Conservation (phyloP, 805 yeast genomes). For the Kuraishia piskuri region DNA sequence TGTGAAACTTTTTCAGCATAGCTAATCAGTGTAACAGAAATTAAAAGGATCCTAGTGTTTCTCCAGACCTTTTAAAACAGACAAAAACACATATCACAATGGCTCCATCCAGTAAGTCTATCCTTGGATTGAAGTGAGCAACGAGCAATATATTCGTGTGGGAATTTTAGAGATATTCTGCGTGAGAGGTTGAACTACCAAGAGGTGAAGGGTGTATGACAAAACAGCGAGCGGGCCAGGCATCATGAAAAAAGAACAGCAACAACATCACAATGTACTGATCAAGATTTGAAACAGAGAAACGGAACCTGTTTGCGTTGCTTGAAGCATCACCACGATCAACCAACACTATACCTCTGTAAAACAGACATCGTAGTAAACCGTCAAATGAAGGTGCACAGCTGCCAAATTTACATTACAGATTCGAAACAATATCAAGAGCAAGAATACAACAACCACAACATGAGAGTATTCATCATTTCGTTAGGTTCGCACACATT, state of each 20-base stretch:
- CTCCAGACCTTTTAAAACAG: not conserved
- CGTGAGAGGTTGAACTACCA: not conserved
- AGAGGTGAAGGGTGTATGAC: not conserved
- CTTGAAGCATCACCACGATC: too few species aligned
- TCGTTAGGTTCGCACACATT: too few species aligned
- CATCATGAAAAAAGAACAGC: not conserved
- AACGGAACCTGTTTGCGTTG: too few species aligned
- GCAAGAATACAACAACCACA: not conserved
- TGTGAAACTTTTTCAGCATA: not conserved
- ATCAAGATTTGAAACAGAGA: too few species aligned
- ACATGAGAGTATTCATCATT: too few species aligned
- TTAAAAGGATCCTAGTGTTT: not conserved
- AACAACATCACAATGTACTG: not conserved
- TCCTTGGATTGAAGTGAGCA: not conserved
- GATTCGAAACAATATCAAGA: too few species aligned
- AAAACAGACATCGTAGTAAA: not conserved
- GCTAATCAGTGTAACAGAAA: not conserved
- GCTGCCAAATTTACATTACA: too few species aligned
- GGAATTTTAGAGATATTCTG: not conserved
- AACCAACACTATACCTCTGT: not conserved
- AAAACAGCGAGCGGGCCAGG: not conserved
- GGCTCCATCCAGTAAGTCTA: constrained; percentile 1
- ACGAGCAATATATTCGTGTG: not conserved
- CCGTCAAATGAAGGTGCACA: not conserved
- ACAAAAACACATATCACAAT: not conserved